These are phyloP conservation scores for Trichoderma sp. DNA, from an alignment of 2,329 filamentous ascomycete species.

Conservation along the genomic window DNA sequence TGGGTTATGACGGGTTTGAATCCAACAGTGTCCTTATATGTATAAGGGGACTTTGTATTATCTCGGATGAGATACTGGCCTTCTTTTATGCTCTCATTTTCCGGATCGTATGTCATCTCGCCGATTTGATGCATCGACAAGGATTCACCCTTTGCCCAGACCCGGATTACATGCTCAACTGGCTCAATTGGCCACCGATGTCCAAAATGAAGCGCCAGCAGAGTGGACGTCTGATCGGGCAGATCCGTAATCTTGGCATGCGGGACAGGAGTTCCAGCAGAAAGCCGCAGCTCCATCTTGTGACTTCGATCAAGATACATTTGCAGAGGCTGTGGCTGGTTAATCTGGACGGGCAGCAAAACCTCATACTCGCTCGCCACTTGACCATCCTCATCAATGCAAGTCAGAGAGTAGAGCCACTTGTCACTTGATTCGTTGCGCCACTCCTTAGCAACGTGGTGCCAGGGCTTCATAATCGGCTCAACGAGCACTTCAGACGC, in stretches of 20 bases:
- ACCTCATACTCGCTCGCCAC: conserved; percentile 44
- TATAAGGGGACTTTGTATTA: conserved; percentile 37
- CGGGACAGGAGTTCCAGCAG: conserved; percentile 25
- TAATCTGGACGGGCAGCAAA: conserved; percentile 46
- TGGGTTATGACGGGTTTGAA: conserved; percentile 46
- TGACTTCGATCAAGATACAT: conserved; percentile 43
- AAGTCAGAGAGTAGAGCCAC: conserved; percentile 35
- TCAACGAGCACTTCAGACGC: conserved; percentile 39
- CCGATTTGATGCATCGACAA: conserved; percentile 38
- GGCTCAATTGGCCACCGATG: conserved; percentile 48
- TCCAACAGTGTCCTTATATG: conserved; percentile 44
- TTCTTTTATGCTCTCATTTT: conserved; percentile 26
- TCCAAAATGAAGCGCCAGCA: conserved; percentile 50
- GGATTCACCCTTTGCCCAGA: conserved; percentile 34
- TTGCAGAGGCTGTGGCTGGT: conserved; percentile 38
- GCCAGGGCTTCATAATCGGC: conserved; percentile 50
- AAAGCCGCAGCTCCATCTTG: conserved; percentile 38
- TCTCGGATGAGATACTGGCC: conserved; percentile 45
- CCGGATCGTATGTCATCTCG: conserved; percentile 29
- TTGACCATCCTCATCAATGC: conserved; percentile 37
- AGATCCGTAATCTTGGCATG: conserved; percentile 24
- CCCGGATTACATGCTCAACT: conserved; percentile 46
- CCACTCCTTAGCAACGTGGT: conserved; percentile 49
- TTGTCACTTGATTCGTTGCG: conserved; percentile 16
- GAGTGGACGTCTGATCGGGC: conserved; percentile 46